Percentiles rank a stretch among this genome's conserved stretches.
These are phyloP conservation scores for Calocera cornea DNA, from an alignment of 768 basidiomycete species.

Conservation along the genomic window DNA sequence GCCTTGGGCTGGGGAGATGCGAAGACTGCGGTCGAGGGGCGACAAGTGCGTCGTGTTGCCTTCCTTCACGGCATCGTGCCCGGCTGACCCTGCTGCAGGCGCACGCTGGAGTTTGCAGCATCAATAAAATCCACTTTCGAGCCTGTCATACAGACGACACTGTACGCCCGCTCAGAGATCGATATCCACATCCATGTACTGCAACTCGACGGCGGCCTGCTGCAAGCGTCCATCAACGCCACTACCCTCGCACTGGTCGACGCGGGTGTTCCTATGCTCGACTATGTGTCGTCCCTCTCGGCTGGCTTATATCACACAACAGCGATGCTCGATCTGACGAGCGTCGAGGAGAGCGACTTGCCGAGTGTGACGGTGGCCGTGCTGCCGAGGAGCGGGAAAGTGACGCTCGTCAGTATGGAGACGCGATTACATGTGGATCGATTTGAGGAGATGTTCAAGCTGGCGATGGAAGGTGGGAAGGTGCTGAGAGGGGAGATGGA, in stretches of 20 bases:
- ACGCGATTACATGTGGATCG: constrained; percentile 84
- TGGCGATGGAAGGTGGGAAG: constrained; percentile 64
- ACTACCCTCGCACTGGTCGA: constrained; percentile 82
- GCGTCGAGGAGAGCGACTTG: constrained; percentile 79
- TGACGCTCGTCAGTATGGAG: constrained; percentile 86
- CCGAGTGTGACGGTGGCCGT: constrained; percentile 81
- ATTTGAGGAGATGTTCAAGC: constrained; percentile 74
- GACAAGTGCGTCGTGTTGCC: constrained; percentile 60
- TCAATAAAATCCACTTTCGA: constrained; percentile 91
- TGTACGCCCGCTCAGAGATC: constrained; percentile 91
- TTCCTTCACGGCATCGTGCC: constrained; percentile 6
- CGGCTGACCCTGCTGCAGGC: constrained; percentile 34
- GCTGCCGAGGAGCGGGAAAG: constrained; percentile 72
- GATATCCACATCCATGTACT: constrained; percentile 87
- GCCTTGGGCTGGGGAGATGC: constrained; percentile 68
- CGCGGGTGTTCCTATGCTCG: constrained; percentile 79
- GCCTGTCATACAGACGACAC: constrained; percentile 75
- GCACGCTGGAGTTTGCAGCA: constrained; percentile 72
- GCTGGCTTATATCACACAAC: constrained; percentile 72
- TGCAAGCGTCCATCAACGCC: constrained; percentile 86
- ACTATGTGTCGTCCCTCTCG: constrained; percentile 83
- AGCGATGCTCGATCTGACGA: constrained; percentile 75
- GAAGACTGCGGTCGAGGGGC: constrained; percentile 58
- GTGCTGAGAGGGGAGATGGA: constrained; percentile 80
- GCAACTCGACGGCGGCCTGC: constrained; percentile 78